phyloP scores from a whole-genome alignment of 2,329 filamentous ascomycete species.

The Penicillium freii region DNA sequence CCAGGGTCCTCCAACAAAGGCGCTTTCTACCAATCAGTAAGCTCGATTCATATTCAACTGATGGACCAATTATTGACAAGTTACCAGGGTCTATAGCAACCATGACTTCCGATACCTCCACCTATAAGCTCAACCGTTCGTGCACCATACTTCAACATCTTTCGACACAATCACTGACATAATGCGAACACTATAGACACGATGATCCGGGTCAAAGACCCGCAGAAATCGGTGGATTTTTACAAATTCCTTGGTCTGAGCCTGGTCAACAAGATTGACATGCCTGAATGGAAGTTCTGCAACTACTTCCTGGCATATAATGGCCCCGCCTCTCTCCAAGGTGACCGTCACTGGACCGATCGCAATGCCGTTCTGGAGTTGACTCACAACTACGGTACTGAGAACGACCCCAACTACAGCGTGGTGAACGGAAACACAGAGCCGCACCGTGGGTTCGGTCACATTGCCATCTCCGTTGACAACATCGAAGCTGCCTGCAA shows the following conservation, averaged over 20 bases:
- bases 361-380: conserved; percentile 89
- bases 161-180: conserved; percentile 14
- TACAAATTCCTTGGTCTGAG: conserved; percentile 91
- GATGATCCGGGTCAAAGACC: conserved; percentile 93
- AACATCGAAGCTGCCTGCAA: conserved; percentile 86
- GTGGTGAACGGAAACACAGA: conserved; percentile 89
- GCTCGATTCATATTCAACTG: conserved; percentile 11
- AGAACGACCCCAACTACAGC: conserved; percentile 75
- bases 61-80: conserved; percentile 14
- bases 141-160: conserved; percentile 21
- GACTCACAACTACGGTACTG: conserved; percentile 81
- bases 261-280: conserved; percentile 74
- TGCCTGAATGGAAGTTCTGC: conserved; percentile 87
- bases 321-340: conserved; percentile 68
- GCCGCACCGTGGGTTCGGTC: conserved; percentile 78
- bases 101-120: conserved; percentile 57
- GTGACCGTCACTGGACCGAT: conserved; percentile 72
- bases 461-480: conserved; percentile 79
- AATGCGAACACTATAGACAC: conserved; percentile 35
- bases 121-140: conserved; percentile 65
- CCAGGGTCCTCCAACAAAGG: conserved; percentile 25
- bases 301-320: conserved; percentile 95
- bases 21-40: conserved; percentile 17
- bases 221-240: conserved; percentile 82
- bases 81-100: conserved; percentile 43